Base-by-base conservation (phyloP, 345 rosid genomes). In the Cardiospermum halicacabum region DNA sequence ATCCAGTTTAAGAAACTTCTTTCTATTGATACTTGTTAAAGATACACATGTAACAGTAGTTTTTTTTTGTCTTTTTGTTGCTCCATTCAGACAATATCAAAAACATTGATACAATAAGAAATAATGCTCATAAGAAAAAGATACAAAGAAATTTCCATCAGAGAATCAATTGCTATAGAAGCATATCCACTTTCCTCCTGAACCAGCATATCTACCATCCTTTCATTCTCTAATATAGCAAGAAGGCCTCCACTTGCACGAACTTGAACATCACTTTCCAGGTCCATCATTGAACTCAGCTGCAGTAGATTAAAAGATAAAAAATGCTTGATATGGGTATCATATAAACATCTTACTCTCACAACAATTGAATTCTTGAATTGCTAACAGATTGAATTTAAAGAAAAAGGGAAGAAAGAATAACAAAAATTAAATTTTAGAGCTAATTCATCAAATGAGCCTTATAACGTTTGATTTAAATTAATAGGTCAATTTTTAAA, bases 251-350 rank as follows among this genome's bases (percentile, higher is more conserved):
- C 99, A 74, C 95, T 84, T 56, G 90, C 95, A 55, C 97, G 94
- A 74, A 94, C 91, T 77, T 85, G 89, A 71, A 88, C 73, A 58
- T 91, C 97, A 74, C 94, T 94, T 75, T 85, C 88, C 78, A 87
- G 80, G 72, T 94, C 93, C 96, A 91, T 91, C 99, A 87, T 94
- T 40, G 96, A 91, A 79, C 90, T 89, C 64, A 91, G 80, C 99
- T 94, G 80, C 62, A 75, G 69, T 65, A 37, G 28, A 57, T 54
- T 40, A 74, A 56, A 68, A 72, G 54, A 51, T 48, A 69, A 24
- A 49, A 62, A 50, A 61, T 30, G 66, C 40, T 61, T 9, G 15
- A 60, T 9, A 50, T 16, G 40, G 60, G 19, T 21, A 65, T 65
- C 40, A 65, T n/a, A 15, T 21, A 39, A 47, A 47, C 19, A 47